Percentiles rank a stretch among this genome's conserved stretches.
phyloP scores from a whole-genome alignment of 352 stramenopile species.

The Phytopythium helicoides region DNA sequence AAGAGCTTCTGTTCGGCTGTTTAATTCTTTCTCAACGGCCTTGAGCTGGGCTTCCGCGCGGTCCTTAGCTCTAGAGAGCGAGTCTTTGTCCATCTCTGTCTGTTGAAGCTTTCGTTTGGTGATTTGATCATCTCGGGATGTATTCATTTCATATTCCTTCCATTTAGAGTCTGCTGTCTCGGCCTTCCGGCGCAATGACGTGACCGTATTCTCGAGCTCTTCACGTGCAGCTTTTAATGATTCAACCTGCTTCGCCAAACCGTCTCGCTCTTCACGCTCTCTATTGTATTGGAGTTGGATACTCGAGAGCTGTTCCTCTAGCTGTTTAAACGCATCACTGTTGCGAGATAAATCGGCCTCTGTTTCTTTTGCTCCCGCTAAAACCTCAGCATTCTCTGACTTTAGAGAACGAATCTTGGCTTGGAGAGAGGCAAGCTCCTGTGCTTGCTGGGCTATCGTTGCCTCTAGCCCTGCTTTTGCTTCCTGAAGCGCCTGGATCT shows the following conservation, averaged over 20 bases:
- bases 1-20: conserved; percentile 20
- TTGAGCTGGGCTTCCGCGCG: conserved; percentile 26
- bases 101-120: conserved; percentile 42
- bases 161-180: conserved; percentile 18
- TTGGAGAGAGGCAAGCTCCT: conserved; percentile 24
- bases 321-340: conserved; percentile 9
- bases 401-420: conserved; percentile 20
- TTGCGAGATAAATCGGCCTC: conserved; percentile 22
- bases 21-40: conserved; percentile 29
- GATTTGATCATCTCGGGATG: conserved; percentile 19
- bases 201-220: conserved; percentile 10
- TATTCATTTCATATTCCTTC: conserved; percentile 13
- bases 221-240: conserved; percentile 10
- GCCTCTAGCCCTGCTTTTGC: conserved; percentile 22
- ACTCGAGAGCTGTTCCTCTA: conserved; percentile 14
- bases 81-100: conserved; percentile 19
- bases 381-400: conserved; percentile 27
- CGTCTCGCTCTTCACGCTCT: conserved; percentile 15
- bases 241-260: conserved; percentile 9
- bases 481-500: conserved; percentile 20
- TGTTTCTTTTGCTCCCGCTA: conserved; percentile 12
- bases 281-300: conserved; percentile 11
- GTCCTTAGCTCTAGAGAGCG: conserved; percentile 21
- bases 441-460: conserved; percentile 17
- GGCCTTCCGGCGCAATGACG: conserved; percentile 10